Conservation (phyloP, 805 yeast species). For the Hyphopichia homilentoma region DNA sequence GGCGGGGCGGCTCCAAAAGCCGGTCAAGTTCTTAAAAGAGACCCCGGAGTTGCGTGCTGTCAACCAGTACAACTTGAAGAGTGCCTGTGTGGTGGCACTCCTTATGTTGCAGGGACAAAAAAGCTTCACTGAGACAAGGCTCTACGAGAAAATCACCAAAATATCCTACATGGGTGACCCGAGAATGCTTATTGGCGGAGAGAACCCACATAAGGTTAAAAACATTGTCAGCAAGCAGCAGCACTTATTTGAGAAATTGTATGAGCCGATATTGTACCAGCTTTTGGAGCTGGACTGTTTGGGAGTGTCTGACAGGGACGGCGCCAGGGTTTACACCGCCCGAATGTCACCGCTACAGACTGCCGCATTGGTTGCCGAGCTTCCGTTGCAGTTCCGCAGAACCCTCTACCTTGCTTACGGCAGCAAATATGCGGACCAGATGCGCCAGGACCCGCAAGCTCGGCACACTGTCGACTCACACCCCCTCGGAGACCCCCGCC, state of each 20-base stretch:
- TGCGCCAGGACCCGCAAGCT: constrained; percentile 25
- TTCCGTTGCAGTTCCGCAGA: constrained; percentile 49
- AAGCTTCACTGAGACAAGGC: constrained; percentile 56
- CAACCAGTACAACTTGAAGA: constrained; percentile 72
- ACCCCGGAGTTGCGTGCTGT: constrained; percentile 59
- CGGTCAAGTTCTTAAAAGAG: constrained; percentile 65
- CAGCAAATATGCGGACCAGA: constrained; percentile 14
- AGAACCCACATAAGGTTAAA: constrained; percentile 81
- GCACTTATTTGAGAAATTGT: constrained; percentile 63
- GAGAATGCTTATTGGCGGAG: constrained; percentile 81
- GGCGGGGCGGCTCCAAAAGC: constrained; percentile 93
- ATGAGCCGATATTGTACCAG: constrained; percentile 60
- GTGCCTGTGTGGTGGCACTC: constrained; percentile 70
- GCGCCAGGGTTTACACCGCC: not conserved
- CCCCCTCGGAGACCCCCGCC: not conserved
- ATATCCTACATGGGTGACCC: constrained; percentile 90
- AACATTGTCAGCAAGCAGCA: constrained; percentile 83
- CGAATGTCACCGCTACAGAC: constrained; percentile 1
- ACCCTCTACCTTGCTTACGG: constrained; percentile 28
- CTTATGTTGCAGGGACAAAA: constrained; percentile 35
- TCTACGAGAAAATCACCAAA: constrained; percentile 74
- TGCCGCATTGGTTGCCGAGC: constrained; percentile 29
- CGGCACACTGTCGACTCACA: constrained; percentile 12
- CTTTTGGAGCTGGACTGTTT: constrained; percentile 17
- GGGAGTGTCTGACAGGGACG: not conserved